Base-by-base conservation (phyloP, 371 early-diverging fungal species). In the Mucor sp. region DNA sequence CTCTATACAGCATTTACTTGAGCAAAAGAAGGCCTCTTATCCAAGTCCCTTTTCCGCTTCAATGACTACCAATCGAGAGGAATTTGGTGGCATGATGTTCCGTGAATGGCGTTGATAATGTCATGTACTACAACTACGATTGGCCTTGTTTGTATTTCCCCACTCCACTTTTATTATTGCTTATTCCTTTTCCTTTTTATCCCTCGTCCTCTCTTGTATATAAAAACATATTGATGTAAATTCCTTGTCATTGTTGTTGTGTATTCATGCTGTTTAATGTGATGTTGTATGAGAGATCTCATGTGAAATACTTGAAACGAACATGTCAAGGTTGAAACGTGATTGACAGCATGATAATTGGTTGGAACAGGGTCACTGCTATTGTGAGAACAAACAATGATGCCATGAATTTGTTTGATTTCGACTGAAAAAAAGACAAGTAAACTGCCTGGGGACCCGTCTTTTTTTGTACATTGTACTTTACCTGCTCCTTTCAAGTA, bases 41-140 rank as follows among this genome's bases (percentile, higher is more conserved):
- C 21, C 57, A n/a, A 57, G 57, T 33, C 57, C 57, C 11, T 57
- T 57, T 57, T 32, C 57, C 7, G 30, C 57, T 33, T 33, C 57
- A 57, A 57, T 57, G 57, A 57, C 57, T 9, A 30, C 57, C 15
- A 57, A 33, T 33, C 21, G 57, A 17, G 57, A 57, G 19, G 57
- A 33, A 33, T 57, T 57, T 57, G 57, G 57, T 32, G 33, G 57
- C 23, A 53, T 53, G 27, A 53, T 53, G 33, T 57, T n/a, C 3
- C 32, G 57, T 57, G 57, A 57, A 57, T 57, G 57, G 57, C 57
- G 57, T 21, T 57, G 27, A 41, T 6, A 41, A 28, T 37, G 48
- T 48, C 23, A 48, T 19, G 47, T 47, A 47, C 19, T 47, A 47
- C 19, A 47, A 47, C n/a, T 47, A 21, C 21, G 9, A 47, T 47